Percentiles rank a stretch among this genome's conserved stretches.
Evolutionary conservation across 345 rosid genomes (phyloP).

Genomic region (Orychophragmus violaceus): DNA sequence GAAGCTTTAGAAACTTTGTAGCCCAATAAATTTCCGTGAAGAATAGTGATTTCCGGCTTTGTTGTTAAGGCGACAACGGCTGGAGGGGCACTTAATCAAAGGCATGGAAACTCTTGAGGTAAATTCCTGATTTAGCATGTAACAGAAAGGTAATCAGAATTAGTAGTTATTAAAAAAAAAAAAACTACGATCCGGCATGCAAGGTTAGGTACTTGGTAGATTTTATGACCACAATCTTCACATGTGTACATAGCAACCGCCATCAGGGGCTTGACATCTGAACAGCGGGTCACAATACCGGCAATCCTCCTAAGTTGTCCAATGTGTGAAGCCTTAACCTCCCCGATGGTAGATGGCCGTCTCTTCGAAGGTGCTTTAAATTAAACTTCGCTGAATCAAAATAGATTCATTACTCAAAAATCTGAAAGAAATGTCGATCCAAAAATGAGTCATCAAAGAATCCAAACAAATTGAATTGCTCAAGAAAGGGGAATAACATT

Average conservation of each 20-base stretch:
- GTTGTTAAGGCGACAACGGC: slow-evolving; percentile 46
- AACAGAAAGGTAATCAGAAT: slow-evolving; percentile 6
- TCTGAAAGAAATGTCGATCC: neutral
- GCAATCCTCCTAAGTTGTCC: slow-evolving; percentile 86
- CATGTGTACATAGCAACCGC: slow-evolving; percentile 90
- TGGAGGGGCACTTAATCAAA: slow-evolving; percentile 74
- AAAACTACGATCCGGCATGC: neutral
- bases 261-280: slow-evolving; percentile 97
- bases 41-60: slow-evolving; percentile 78
- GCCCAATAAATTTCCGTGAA: slow-evolving; percentile 98
- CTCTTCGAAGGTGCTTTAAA: slow-evolving; percentile 77
- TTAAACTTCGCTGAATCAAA: slow-evolving; percentile 71
- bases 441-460: neutral
- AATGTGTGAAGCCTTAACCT: slow-evolving; percentile 82
- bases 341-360: slow-evolving; percentile 70
- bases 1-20: slow-evolving; percentile 89
- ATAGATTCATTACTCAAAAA: slow-evolving; percentile 2
- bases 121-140: slow-evolving; percentile 55
- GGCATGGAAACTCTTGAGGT: slow-evolving; percentile 94
- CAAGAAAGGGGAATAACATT: neutral
- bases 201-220: slow-evolving; percentile 53
- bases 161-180: neutral
- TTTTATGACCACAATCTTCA: too few species aligned
- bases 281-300: slow-evolving; percentile 94
- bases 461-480: neutral